phyloP scores from a whole-genome alignment of 768 basidiomycete species.

The Cubamyces lactineus region DNA sequence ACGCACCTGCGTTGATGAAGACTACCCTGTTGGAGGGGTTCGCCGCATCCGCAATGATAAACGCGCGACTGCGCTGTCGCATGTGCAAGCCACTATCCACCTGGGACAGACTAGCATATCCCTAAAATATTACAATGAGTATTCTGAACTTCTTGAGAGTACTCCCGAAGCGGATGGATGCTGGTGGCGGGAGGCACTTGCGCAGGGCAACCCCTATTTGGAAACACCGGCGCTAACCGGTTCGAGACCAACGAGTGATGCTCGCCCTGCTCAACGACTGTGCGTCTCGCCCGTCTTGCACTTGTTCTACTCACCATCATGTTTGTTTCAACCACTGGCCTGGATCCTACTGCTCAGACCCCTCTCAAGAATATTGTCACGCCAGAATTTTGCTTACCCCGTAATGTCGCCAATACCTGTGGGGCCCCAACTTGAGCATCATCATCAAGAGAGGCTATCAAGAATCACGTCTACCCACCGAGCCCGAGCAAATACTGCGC shows the following conservation, averaged over 20 bases:
- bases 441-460: background rate
- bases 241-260: background rate
- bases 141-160: background rate
- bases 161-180: too few relatives aligned
- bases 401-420: constrained; percentile 75
- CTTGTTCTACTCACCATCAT: constrained; percentile 61
- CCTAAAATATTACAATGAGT: constrained; percentile 40
- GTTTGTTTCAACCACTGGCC: constrained; percentile 80
- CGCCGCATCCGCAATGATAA: constrained; percentile 67
- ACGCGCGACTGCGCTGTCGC: constrained; percentile 78
- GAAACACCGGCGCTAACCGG: background rate
- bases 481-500: constrained; percentile 59
- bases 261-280: background rate
- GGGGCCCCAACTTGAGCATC: background rate
- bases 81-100: constrained; percentile 77
- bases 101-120: constrained; percentile 68
- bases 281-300: background rate
- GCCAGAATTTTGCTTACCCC: constrained; percentile 46
- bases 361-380: constrained; percentile 1
- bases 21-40: constrained; percentile 62
- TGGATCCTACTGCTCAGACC: constrained; percentile 30
- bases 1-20: constrained; percentile 73
- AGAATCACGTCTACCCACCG: constrained; percentile 42
- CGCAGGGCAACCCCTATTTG: background rate
- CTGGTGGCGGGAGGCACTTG: background rate